Base-by-base conservation (phyloP, 768 basidiomycete genomes). In the Boletus subparvulus region DNA sequence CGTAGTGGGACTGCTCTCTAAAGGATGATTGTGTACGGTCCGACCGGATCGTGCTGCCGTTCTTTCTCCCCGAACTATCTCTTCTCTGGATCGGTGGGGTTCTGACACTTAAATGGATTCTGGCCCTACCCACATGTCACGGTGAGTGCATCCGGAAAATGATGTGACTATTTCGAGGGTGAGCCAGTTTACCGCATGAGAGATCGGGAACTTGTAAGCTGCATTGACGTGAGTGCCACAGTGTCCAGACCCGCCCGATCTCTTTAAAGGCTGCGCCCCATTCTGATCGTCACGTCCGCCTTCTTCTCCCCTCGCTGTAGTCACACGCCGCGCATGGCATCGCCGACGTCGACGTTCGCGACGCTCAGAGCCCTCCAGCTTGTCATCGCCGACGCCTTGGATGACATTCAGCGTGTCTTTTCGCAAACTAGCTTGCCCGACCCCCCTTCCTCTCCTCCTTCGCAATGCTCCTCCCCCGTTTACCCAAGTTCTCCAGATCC, bases 371-470 rank as follows among this genome's bases (percentile, higher is more conserved):
- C 83, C 35, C 80, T 90, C 42, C 83, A 88, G 59, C 71, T 79
- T 59, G 80, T 90, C 65, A 80, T 90, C 61, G 84, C 83, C 63
- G 77, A 85, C 61, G 86, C 87, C 26, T 72, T 90, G 59, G 79
- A 83, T 70, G 85, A 87, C 62, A 85, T 90, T 16, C 83, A 88
- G 69, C 74, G 74, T 49, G 73, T 87, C 49, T 88, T 85, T 66
- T 68, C 73, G 30, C 66, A 68, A 16, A 51, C 39, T 1, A 33
- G 6, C 12, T 9, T 47, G 4, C 53, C 46, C 2, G 59, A 61
- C 3, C 12, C 70, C 19, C 52, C 60, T 11, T 46, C 56, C 16
- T 54, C 55, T 6, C 60, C 60, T 37, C 44, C 62, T 2, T 66
- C 63, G 0, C 62, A 40, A 7, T 58, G 48, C 26, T 61, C 65